Percentiles rank a stretch among this genome's conserved stretches.
phyloP scores from a whole-genome alignment of 73 alveolate species.

The Paraurostyla sp. region DNA sequence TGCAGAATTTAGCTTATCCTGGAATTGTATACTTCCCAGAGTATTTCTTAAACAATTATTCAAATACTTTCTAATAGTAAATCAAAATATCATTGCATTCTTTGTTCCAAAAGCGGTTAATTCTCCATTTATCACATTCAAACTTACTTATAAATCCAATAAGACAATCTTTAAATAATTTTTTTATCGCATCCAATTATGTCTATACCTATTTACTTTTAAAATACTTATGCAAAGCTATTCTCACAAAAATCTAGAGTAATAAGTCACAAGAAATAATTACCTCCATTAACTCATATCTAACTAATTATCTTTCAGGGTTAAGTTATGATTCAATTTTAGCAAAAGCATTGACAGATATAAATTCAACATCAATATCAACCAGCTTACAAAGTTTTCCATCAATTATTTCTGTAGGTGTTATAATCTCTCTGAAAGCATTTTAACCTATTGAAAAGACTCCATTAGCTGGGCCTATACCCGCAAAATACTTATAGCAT shows the following conservation, averaged over 20 bases:
- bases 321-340: neutral
- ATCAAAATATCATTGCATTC: conserved; percentile 74
- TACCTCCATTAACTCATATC: conserved; percentile 83
- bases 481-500: conserved; percentile 61
- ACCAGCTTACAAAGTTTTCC: conserved; percentile 39
- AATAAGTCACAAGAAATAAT: neutral
- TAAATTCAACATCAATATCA: conserved; percentile 73
- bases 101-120: conserved; percentile 71
- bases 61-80: conserved; percentile 63
- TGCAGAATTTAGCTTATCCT: conserved; percentile 69
- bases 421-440: conserved; percentile 24
- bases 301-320: conserved; percentile 80
- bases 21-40: conserved; percentile 75
- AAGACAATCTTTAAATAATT: conserved; percentile 74
- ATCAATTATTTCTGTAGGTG: conserved; percentile 35
- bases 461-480: conserved; percentile 65
- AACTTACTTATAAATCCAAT: conserved; percentile 54
- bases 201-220: conserved; percentile 61
- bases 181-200: conserved; percentile 75
- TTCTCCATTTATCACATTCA: conserved; percentile 77
- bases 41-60: conserved; percentile 64
- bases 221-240: conserved; percentile 72
- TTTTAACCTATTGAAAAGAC: conserved; percentile 63
- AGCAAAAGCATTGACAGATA: conserved; percentile 67
- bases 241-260: conserved; percentile 67